Evolutionary conservation across 2,329 filamentous ascomycete genomes (phyloP).

Genomic region (Lasiodiplodia theobromae): DNA sequence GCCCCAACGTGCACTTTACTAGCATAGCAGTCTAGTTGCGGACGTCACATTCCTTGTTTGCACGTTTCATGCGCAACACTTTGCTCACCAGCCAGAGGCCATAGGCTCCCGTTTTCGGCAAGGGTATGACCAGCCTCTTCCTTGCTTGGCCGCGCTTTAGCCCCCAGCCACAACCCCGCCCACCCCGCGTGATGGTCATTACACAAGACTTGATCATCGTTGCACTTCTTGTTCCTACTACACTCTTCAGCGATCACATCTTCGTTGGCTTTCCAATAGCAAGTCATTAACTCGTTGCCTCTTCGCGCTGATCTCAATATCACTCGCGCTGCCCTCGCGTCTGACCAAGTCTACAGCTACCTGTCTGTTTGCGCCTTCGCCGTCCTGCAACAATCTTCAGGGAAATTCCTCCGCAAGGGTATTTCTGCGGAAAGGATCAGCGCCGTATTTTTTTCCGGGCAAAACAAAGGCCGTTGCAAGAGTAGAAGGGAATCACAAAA

Average conservation of each 20-base stretch:
- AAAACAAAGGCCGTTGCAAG: neutral
- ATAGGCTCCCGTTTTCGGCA: neutral
- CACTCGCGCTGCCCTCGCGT: neutral
- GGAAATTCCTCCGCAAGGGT: neutral
- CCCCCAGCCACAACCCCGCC: slow-evolving; percentile 24
- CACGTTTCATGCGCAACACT: neutral
- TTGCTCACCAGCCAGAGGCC: neutral
- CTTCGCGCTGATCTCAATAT: neutral
- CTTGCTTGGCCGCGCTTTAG: slow-evolving; percentile 6
- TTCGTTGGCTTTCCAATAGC: neutral
- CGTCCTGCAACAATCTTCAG: neutral
- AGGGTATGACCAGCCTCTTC: slow-evolving; percentile 18
- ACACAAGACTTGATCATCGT: neutral
- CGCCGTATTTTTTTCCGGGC: neutral
- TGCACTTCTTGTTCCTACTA: neutral
- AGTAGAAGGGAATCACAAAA: neutral
- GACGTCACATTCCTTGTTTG: neutral
- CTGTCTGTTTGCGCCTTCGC: neutral
- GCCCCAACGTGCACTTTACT: neutral
- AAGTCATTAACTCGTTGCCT: neutral
- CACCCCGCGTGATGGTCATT: neutral
- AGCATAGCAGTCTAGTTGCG: neutral
- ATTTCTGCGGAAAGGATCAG: neutral
- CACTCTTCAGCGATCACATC: neutral
- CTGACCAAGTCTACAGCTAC: neutral